A percentile compares a stretch with the other conserved stretches of the same genome.
Conservation (phyloP, 768 basidiomycete genomes). For the Chalciporus chontae region DNA sequence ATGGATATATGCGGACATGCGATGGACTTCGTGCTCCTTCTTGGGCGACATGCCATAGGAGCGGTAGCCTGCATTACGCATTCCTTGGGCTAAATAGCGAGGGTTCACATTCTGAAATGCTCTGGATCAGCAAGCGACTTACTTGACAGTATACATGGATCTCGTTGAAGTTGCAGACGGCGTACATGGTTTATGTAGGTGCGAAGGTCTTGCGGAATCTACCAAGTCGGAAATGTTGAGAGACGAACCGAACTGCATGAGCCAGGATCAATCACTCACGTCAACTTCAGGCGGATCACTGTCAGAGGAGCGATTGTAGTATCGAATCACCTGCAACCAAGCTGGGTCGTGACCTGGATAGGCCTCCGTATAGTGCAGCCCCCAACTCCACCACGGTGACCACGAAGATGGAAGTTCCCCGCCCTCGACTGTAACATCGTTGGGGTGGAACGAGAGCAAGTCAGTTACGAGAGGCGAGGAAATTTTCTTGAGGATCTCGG, state of each 20-base stretch:
- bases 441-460: constrained; percentile 47
- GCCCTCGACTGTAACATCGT: constrained; percentile 34
- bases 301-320: constrained; percentile 16
- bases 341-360: constrained; percentile 16
- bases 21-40: constrained; percentile 67
- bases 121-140: neutral
- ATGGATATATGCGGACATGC: constrained; percentile 56
- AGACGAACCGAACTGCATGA: neutral
- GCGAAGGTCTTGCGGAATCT: constrained; percentile 24
- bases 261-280: constrained; percentile 13
- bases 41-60: constrained; percentile 67
- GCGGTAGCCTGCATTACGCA: constrained; percentile 3
- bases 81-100: constrained; percentile 7
- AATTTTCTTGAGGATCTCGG: constrained; percentile 16
- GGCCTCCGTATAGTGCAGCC: constrained; percentile 12
- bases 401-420: constrained; percentile 21
- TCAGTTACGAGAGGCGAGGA: constrained; percentile 25
- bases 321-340: constrained; percentile 24
- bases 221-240: neutral
- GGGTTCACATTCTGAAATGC: neutral
- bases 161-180: constrained; percentile 25
- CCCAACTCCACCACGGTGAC: constrained; percentile 39
- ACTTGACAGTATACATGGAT: constrained; percentile 11
- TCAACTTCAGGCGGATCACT: constrained; percentile 1
- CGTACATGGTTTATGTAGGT: constrained; percentile 23